These are phyloP conservation scores for Starmerella floricola DNA, from an alignment of 805 yeast species.

Conservation along the genomic window DNA sequence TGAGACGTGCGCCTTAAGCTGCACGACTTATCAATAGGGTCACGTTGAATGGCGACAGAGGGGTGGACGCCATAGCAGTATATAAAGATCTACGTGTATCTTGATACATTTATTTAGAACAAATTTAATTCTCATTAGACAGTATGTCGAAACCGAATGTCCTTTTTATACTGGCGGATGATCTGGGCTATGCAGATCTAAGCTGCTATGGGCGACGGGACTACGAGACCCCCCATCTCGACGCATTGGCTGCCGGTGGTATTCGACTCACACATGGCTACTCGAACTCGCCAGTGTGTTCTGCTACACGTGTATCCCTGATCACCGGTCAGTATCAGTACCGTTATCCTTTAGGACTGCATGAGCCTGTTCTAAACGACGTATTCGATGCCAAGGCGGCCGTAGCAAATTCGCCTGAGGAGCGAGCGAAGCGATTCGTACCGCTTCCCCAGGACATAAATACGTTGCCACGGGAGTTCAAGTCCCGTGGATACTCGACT, in stretches of 20 bases:
- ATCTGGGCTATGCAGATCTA: slow-evolving; percentile 47
- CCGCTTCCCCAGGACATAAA: slow-evolving; percentile 18
- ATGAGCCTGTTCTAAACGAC: slow-evolving; percentile 17
- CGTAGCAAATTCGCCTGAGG: slow-evolving; percentile 7
- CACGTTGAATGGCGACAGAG: not conserved
- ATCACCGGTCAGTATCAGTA: slow-evolving; percentile 52
- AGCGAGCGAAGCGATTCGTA: slow-evolving; percentile 11
- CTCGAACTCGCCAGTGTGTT: slow-evolving; percentile 54
- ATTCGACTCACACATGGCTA: slow-evolving; percentile 46
- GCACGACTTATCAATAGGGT: not conserved
- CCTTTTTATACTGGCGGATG: slow-evolving; percentile 48
- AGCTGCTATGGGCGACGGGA: slow-evolving; percentile 43
- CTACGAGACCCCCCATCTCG: slow-evolving; percentile 43
- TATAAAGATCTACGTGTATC: not conserved
- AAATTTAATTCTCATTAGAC: not conserved
- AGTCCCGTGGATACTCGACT: slow-evolving; percentile 40
- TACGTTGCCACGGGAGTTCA: slow-evolving; percentile 37
- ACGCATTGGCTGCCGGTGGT: slow-evolving; percentile 36
- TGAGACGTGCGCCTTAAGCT: not conserved
- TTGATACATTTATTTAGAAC: no score
- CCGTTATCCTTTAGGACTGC: slow-evolving; percentile 20
- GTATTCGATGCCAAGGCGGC: not conserved
- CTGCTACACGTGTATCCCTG: slow-evolving; percentile 52
- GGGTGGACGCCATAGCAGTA: no score
- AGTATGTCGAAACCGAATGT: slow-evolving; percentile 35